Percentiles rank a stretch among this genome's conserved stretches.
phyloP scores from a whole-genome alignment of 2,329 filamentous ascomycete species.

The Diaporthe sp. region DNA sequence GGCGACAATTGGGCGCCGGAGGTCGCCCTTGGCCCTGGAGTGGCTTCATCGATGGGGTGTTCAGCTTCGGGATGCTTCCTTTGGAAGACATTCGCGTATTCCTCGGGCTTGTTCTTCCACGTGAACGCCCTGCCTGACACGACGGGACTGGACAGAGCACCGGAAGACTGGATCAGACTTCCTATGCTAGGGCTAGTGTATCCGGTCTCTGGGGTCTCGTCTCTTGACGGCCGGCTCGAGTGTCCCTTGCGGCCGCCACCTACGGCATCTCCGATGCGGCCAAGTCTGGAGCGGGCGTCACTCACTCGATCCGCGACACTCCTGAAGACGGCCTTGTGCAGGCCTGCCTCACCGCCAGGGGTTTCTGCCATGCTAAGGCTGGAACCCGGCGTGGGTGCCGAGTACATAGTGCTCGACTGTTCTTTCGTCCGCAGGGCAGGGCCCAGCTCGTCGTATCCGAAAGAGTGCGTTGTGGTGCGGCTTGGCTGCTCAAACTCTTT shows the following conservation, averaged over 20 bases:
- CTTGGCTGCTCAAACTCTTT: slow-evolving; percentile 38
- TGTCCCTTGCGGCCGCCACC: slow-evolving; percentile 71
- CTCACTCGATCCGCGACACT: slow-evolving; percentile 83
- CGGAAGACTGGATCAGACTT: slow-evolving; percentile 52
- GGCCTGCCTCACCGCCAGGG: slow-evolving; percentile 62
- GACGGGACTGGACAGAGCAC: slow-evolving; percentile 52
- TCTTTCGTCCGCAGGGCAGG: slow-evolving; percentile 58
- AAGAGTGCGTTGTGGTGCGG: slow-evolving; percentile 62
- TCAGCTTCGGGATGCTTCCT: slow-evolving; percentile 46
- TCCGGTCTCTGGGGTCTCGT: slow-evolving; percentile 61
- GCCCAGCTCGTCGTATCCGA: slow-evolving; percentile 65
- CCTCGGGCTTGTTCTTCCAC: slow-evolving; percentile 74
- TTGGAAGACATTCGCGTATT: slow-evolving; percentile 62
- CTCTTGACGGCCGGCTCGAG: slow-evolving; percentile 66
- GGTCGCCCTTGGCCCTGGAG: slow-evolving; percentile 34
- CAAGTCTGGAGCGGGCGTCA: slow-evolving; percentile 85
- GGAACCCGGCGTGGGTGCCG: slow-evolving; percentile 58
- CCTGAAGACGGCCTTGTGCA: slow-evolving; percentile 79
- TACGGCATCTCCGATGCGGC: slow-evolving; percentile 87
- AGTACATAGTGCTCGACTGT: slow-evolving; percentile 58
- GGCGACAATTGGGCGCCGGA: slow-evolving; percentile 29
- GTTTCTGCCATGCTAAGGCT: slow-evolving; percentile 60
- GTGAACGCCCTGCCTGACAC: slow-evolving; percentile 65
- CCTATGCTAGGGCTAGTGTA: slow-evolving; percentile 51
- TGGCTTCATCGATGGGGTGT: slow-evolving; percentile 38